These are phyloP conservation scores for Whalleya microplaca DNA, from an alignment of 2,329 filamentous ascomycete species.

Conservation along the genomic window DNA sequence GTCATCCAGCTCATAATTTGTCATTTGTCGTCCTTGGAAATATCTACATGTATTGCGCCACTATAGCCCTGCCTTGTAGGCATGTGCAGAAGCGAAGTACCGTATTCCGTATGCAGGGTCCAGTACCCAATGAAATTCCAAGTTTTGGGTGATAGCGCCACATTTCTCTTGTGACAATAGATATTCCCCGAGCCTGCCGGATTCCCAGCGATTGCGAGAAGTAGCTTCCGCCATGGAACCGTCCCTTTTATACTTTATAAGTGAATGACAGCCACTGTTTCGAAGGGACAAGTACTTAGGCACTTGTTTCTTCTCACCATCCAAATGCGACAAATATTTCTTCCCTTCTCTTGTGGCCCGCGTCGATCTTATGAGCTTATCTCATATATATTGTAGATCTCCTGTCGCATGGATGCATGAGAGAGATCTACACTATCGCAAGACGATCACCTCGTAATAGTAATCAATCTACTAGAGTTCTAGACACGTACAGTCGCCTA, in stretches of 20 bases:
- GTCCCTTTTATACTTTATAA: not conserved
- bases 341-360: not conserved
- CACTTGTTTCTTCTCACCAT: not conserved
- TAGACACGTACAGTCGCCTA: constrained; percentile 20
- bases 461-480: constrained; percentile 6
- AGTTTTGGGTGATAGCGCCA: not conserved
- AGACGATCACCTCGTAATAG: constrained; percentile 12
- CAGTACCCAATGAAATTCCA: too few relatives aligned
- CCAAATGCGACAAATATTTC: not conserved
- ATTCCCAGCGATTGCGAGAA: not conserved
- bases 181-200: not conserved
- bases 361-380: constrained; percentile 2
- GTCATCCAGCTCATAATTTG: too few relatives aligned
- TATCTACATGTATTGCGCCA: too few relatives aligned
- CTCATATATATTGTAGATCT: constrained; percentile 20
- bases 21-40: too few relatives aligned
- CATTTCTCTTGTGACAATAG: not conserved
- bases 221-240: not conserved
- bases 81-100: too few relatives aligned
- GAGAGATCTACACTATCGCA: constrained; percentile 10
- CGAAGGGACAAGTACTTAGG: too few relatives aligned
- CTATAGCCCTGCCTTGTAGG: too few relatives aligned
- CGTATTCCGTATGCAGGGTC: too few relatives aligned
- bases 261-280: too few relatives aligned
- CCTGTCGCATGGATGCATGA: constrained; percentile 12